These are phyloP conservation scores for Erysimum cheiri DNA, from an alignment of 441 rosid genomes.

Conservation along the genomic window DNA sequence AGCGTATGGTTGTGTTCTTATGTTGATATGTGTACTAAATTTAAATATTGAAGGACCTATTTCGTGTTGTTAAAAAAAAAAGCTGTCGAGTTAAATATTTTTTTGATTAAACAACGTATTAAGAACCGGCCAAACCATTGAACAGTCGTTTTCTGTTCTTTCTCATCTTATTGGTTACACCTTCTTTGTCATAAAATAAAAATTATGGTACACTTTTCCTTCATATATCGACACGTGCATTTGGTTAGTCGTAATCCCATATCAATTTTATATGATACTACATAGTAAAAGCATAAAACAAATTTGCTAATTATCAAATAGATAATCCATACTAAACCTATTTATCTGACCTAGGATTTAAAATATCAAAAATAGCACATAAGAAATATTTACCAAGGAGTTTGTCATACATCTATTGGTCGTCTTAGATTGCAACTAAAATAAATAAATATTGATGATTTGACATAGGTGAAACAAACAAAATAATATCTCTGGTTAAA, in stretches of 20 bases:
- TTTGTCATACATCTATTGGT: slow-evolving; percentile 18
- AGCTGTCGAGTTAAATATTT: slow-evolving; percentile 6
- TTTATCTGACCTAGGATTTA: slow-evolving; percentile 4
- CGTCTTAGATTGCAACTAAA: slow-evolving; percentile 6
- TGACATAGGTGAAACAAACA: slow-evolving; percentile 6
- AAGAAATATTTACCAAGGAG: neutral
- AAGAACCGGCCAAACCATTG: slow-evolving; percentile 46
- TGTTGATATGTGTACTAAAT: neutral
- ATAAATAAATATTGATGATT: slow-evolving; percentile 12
- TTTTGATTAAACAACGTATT: slow-evolving; percentile 31
- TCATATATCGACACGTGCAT: slow-evolving; percentile 39
- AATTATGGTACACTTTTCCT: slow-evolving; percentile 26
- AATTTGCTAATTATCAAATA: slow-evolving; percentile 14
- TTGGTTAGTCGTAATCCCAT: slow-evolving; percentile 28
- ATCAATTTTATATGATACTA: neutral
- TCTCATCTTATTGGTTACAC: slow-evolving; percentile 43
- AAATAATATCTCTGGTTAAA: slow-evolving; percentile 12
- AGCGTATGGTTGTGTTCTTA: slow-evolving; percentile 20
- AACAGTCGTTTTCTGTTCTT: slow-evolving; percentile 41
- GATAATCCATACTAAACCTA: slow-evolving; percentile 24
- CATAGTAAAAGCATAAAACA: slow-evolving; percentile 12
- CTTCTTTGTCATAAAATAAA: slow-evolving; percentile 26
- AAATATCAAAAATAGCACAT: neutral
- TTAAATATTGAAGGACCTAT: slow-evolving; percentile 21
- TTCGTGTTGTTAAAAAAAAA: slow-evolving; percentile 30